Evolutionary conservation across 768 basidiomycete genomes (phyloP).

Genomic region (Rhodosporidiobolus odoratus): DNA sequence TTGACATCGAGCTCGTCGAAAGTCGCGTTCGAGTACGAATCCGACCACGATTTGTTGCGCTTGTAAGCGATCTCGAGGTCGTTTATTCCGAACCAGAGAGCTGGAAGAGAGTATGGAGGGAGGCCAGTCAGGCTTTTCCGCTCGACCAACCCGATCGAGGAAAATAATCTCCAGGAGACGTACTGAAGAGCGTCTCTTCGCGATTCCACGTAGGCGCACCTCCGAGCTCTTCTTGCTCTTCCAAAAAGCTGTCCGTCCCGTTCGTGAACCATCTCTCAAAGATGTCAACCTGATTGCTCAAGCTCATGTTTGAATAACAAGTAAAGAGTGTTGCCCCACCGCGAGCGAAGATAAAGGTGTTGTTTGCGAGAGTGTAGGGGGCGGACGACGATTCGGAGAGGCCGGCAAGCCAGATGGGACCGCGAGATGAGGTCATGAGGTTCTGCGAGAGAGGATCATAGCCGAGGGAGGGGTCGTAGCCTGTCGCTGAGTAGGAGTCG

Average conservation of each 20-base stretch:
- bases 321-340: constrained; percentile 1
- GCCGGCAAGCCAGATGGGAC: background rate
- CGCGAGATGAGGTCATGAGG: background rate
- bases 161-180: background rate
- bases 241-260: no score
- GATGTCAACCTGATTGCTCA: background rate
- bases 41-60: background rate
- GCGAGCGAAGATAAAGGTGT: background rate
- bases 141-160: no score
- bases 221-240: background rate
- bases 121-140: no score
- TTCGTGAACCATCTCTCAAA: background rate
- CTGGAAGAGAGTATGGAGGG: no score
- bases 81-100: constrained; percentile 12
- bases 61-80: constrained; percentile 7
- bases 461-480: background rate
- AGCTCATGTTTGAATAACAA: background rate
- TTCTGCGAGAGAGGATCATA: background rate
- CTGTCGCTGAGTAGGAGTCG: constrained; percentile 3
- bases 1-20: background rate
- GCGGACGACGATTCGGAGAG: background rate
- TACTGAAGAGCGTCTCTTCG: background rate
- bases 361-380: background rate
- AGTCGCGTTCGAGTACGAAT: background rate
- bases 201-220: background rate